phyloP scores from a whole-genome alignment of 2,329 filamentous ascomycete genomes.

The Acarospora socialis region DNA sequence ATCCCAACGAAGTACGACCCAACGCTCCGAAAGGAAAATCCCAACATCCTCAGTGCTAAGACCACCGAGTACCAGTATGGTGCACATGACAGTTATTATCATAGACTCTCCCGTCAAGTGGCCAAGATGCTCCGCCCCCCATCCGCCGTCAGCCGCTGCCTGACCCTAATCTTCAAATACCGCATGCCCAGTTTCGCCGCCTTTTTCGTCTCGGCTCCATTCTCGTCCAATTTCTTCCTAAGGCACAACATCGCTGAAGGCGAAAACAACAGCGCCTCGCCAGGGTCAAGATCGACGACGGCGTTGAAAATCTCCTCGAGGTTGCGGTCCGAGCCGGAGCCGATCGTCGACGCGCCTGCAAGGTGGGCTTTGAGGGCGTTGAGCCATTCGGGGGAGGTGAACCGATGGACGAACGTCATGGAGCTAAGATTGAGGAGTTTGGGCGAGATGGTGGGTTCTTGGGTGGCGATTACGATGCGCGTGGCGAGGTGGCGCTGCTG shows the following conservation, averaged over 20 bases:
- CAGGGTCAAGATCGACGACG: constrained; percentile 35
- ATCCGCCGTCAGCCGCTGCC: constrained; percentile 29
- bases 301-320: constrained; percentile 25
- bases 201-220: not conserved
- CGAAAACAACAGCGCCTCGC: constrained; percentile 36
- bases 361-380: constrained; percentile 33
- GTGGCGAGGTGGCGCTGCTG: constrained; percentile 56
- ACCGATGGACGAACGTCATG: constrained; percentile 58
- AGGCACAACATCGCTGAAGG: constrained; percentile 34
- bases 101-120: not conserved
- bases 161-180: constrained; percentile 26
- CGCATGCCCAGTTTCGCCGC: constrained; percentile 17
- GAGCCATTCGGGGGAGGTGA: constrained; percentile 53
- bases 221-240: constrained; percentile 13
- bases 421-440: constrained; percentile 57
- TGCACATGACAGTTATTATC: too few relatives aligned
- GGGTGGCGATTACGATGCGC: constrained; percentile 57
- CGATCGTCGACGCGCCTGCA: constrained; percentile 25
- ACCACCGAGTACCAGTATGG: too few relatives aligned
- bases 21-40: too few relatives aligned
- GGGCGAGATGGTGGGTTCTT: constrained; percentile 60
- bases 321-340: constrained; percentile 14
- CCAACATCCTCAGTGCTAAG: too few relatives aligned
- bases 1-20: too few relatives aligned
- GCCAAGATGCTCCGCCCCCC: constrained; percentile 29